Conservation (phyloP, 139 green algal genomes). For the Tetradesmus obliquus region DNA sequence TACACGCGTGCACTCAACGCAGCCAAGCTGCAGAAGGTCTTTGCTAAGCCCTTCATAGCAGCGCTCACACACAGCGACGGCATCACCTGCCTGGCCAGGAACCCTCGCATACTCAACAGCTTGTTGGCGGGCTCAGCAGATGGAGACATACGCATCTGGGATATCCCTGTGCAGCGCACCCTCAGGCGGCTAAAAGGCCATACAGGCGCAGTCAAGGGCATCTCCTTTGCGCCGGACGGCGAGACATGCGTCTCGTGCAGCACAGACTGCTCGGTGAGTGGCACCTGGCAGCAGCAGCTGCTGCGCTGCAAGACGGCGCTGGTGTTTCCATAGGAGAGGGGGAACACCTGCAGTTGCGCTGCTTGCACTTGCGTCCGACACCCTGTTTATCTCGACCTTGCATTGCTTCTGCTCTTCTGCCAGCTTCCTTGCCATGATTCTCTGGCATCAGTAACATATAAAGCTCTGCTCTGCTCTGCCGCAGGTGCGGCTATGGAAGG, state of each 20-base stretch:
- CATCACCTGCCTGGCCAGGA: slow-evolving; percentile 88
- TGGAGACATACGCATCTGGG: slow-evolving; percentile 89
- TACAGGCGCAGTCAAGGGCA: slow-evolving; percentile 79
- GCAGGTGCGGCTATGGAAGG: slow-evolving; percentile 50
- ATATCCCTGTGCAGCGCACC: slow-evolving; percentile 79
- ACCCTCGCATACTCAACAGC: slow-evolving; percentile 81
- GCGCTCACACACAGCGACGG: slow-evolving; percentile 92
- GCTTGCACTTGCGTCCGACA: background rate
- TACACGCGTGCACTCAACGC: slow-evolving; percentile 94
- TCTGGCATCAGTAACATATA: too few species aligned
- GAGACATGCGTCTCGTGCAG: slow-evolving; percentile 81
- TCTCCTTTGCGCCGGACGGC: slow-evolving; percentile 85
- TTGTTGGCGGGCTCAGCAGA: slow-evolving; percentile 83
- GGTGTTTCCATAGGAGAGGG: background rate
- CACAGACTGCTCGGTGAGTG: slow-evolving; percentile 88
- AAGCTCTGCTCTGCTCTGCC: background rate
- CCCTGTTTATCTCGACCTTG: background rate
- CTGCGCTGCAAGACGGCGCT: background rate
- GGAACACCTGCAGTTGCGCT: background rate
- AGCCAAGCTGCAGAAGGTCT: slow-evolving; percentile 94
- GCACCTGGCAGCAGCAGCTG: background rate
- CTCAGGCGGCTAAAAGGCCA: slow-evolving; percentile 84
- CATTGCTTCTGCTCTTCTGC: background rate
- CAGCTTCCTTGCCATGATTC: too few species aligned
- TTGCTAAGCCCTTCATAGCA: slow-evolving; percentile 97